These are phyloP conservation scores for Pseudopyricularia javanii DNA, from an alignment of 2,329 filamentous ascomycete species.

Conservation along the genomic window DNA sequence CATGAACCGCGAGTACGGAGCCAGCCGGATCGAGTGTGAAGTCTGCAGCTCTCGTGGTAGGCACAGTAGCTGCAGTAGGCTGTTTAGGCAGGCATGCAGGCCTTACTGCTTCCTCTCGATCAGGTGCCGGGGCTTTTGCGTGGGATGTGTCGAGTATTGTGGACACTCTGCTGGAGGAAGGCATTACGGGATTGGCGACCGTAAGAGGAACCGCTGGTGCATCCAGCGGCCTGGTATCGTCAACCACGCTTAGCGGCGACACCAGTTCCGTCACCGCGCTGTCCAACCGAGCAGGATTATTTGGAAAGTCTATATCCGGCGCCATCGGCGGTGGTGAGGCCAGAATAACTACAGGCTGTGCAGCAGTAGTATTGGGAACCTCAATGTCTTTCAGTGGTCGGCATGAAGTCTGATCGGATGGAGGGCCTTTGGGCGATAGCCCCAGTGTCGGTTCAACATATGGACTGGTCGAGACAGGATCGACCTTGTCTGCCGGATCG, in stretches of 20 bases:
- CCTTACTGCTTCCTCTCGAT: background rate
- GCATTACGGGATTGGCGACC: background rate
- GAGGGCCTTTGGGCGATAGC: background rate
- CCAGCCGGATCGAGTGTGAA: background rate
- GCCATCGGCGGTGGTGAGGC: background rate
- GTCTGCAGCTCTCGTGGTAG: background rate
- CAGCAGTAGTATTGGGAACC: background rate
- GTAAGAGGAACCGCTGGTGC: background rate
- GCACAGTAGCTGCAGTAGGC: background rate
- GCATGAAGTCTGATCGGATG: background rate
- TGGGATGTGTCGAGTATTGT: background rate
- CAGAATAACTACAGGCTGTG: background rate
- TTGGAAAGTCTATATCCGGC: background rate
- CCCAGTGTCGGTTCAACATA: background rate
- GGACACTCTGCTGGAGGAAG: background rate
- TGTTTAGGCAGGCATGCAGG: background rate
- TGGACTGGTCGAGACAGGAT: background rate
- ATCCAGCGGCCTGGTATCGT: background rate
- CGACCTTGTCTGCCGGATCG: background rate
- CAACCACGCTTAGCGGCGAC: background rate
- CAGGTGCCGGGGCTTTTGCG: background rate
- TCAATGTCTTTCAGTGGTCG: background rate
- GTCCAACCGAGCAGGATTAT: background rate
- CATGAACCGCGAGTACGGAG: background rate
- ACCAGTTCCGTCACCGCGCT: background rate